phyloP scores from a whole-genome alignment of 805 yeast species.

The Saturnispora diversa region DNA sequence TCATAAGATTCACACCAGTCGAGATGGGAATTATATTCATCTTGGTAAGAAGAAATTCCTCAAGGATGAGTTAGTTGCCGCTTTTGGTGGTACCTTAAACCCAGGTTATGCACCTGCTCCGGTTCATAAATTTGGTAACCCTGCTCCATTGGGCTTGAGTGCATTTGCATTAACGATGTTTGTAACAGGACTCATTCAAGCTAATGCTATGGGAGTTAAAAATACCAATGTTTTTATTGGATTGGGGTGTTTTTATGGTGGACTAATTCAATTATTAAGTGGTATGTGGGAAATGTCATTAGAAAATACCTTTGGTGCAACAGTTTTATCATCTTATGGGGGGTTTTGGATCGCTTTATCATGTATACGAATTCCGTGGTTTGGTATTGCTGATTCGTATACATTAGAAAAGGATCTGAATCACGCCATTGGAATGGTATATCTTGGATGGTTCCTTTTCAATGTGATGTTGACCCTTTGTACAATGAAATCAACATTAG shows the following conservation, averaged over 20 bases:
- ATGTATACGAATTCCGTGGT: constrained; percentile 50
- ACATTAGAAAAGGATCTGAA: constrained; percentile 36
- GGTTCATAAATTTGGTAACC: constrained; percentile 56
- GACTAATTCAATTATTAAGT: constrained; percentile 59
- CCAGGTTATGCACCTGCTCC: constrained; percentile 61
- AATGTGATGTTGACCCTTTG: constrained; percentile 48
- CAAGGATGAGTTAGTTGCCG: constrained; percentile 48
- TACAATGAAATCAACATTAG: constrained; percentile 48
- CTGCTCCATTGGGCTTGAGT: constrained; percentile 67
- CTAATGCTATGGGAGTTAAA: constrained; percentile 59
- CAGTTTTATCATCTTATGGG: constrained; percentile 52
- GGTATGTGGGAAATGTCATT: constrained; percentile 69
- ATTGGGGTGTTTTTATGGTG: constrained; percentile 64
- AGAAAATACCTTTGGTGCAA: constrained; percentile 70
- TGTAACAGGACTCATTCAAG: constrained; percentile 54
- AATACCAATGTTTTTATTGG: constrained; percentile 56
- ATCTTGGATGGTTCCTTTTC: constrained; percentile 58
- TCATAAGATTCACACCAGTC: constrained; percentile 5
- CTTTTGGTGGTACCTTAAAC: constrained; percentile 78
- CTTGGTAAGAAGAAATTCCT: constrained; percentile 68
- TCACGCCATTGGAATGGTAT: constrained; percentile 49
- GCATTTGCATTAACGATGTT: constrained; percentile 68
- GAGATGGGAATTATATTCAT: constrained; percentile 55
- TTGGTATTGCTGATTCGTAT: constrained; percentile 45
- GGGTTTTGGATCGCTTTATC: constrained; percentile 76